These are phyloP conservation scores for Pseudocercospora cruenta DNA, from an alignment of 2,329 filamentous ascomycete genomes.

Conservation along the genomic window DNA sequence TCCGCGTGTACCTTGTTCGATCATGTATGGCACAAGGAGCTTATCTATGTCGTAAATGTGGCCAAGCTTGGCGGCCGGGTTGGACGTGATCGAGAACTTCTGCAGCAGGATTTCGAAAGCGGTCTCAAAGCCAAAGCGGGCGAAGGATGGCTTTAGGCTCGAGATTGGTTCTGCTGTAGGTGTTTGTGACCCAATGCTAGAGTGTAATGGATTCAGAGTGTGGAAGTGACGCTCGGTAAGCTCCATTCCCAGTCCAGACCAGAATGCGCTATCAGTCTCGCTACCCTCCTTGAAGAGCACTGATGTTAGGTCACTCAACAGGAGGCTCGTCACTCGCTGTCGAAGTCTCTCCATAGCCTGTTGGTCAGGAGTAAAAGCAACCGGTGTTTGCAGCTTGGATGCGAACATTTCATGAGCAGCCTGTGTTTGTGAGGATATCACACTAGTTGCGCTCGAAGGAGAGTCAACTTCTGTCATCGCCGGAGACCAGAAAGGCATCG, in stretches of 20 bases:
- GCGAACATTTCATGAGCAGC: constrained; percentile 17
- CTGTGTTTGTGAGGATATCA: constrained; percentile 43
- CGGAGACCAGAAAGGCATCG: constrained; percentile 82
- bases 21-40: constrained; percentile 49
- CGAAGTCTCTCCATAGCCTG: constrained; percentile 47
- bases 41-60: constrained; percentile 81
- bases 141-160: background rate
- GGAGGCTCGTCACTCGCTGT: constrained; percentile 77
- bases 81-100: constrained; percentile 87
- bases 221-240: constrained; percentile 32
- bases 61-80: constrained; percentile 82
- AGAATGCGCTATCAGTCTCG: constrained; percentile 90
- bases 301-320: constrained; percentile 87
- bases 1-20: constrained; percentile 11
- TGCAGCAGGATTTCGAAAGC: constrained; percentile 79
- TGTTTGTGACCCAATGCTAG: constrained; percentile 26
- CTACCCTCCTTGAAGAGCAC: constrained; percentile 85
- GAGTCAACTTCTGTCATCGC: constrained; percentile 71
- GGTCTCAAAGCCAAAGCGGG: constrained; percentile 61
- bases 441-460: constrained; percentile 65
- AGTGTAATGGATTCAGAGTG: constrained; percentile 12
- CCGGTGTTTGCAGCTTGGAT: constrained; percentile 2
- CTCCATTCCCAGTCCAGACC: constrained; percentile 58
- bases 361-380: constrained; percentile 48
- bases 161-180: constrained; percentile 10